Evolutionary conservation across 2,329 filamentous ascomycete genomes (phyloP).

Genomic region (Sporothrix brunneoviolacea): DNA sequence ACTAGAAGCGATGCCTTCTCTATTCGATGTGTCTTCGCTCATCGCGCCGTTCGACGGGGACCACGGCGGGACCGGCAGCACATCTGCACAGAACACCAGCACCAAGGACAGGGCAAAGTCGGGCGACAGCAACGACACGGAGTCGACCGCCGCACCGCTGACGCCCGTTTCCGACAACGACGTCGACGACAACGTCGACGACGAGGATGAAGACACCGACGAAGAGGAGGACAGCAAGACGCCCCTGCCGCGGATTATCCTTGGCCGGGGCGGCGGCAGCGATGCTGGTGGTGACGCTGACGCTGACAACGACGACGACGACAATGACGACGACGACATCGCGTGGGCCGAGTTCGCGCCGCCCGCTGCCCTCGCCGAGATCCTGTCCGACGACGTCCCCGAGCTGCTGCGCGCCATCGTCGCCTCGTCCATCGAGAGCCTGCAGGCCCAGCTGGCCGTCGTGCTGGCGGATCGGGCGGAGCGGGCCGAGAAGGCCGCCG

Average conservation of each 20-base stretch:
- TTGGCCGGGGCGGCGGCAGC: background rate
- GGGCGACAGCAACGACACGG: background rate
- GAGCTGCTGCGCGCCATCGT: constrained; percentile 37
- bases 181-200: background rate
- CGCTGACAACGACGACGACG: background rate
- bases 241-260: too few species aligned
- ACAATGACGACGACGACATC: background rate
- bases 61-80: background rate
- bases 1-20: too few species aligned
- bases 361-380: constrained; percentile 35
- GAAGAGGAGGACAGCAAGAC: background rate
- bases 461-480: constrained; percentile 25
- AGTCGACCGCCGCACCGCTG: background rate
- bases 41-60: too few species aligned
- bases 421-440: constrained; percentile 37
- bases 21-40: too few species aligned
- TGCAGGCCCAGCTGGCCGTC: constrained; percentile 31
- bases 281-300: constrained; percentile 18
- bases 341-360: constrained; percentile 41
- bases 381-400: constrained; percentile 29
- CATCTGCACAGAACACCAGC: too few species aligned
- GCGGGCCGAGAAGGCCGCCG: constrained; percentile 14
- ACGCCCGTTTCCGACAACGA: constrained; percentile 17
- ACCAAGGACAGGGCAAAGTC: background rate
- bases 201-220: constrained; percentile 22